Base-by-base conservation (phyloP, 345 rosid species). In the Schrenkiella parvula region DNA sequence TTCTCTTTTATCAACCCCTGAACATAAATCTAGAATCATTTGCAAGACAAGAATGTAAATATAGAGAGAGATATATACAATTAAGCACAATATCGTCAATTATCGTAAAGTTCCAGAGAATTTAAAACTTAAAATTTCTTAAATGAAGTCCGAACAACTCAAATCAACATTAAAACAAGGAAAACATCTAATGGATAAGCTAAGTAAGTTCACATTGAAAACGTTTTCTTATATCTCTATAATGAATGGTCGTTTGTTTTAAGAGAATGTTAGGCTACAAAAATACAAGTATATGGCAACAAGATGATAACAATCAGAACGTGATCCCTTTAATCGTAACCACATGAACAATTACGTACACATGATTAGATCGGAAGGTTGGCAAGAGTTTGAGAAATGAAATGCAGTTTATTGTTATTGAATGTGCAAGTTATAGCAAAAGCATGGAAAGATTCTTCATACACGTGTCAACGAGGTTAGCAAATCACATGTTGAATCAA, bases 401-500 rank as follows among this genome's bases (percentile, higher is more conserved):
- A 39, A 42, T 43, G 52, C 38, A 42, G 18, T 8, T 60, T 60
- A 38, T 26, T 14, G 57, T 28, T 53, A 28, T 28, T 23, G 2
- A 14, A 26, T 12, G 7, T n/a, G n/a, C n/a, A n/a, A n/a, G n/a
- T n/a, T n/a, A 3, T 29, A 51, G 1, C 1, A 14, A 52, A 25
- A n/a, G 18, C 25, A 31, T 6, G 37, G 9, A 5, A 25, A 25
- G 22, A 47, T 64, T 50, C 38, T 23, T 6, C 9, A 5, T 50
- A 50, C 59, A 50, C 35, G 70, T 65, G 58, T 37, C 37, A 50
- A 4, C 7, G 37, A 65, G 17, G 37, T n/a, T 50, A 50, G 7
- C 6, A 47, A 9, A 35, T 35, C 48, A 66, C 71, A 51, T 66
- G 38, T 51, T 66, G 23, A 66, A 37, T 66, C 35, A 66, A 37